Evolutionary conservation across 495 filamentous ascomycete species (phyloP), one percentile per base, ranked within the genome.

Genomic region (Podospora conica): DNA sequence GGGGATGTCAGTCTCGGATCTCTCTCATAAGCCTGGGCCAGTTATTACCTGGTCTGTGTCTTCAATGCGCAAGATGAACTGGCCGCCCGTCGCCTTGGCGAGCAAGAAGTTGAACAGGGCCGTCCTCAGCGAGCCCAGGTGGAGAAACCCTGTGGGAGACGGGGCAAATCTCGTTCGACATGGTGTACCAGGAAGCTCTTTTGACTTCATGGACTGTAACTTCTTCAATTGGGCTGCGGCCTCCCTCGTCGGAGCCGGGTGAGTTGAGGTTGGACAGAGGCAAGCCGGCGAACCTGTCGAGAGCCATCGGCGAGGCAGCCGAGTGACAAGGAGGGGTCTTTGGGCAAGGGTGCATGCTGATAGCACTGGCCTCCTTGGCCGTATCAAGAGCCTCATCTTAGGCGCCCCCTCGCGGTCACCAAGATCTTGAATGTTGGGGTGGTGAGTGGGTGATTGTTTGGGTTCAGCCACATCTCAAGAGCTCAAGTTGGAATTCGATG

Each of bases 91-190:
- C 9, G 87, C 83, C 74, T 88, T 93, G 12, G 95, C 95, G 29
- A 94, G 82, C 2, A 98, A 81, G 66, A 92, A 98, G 73, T 95
- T 98, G 82, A 88, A 98, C 21, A 98, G 75, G 0, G 96, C 96
- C 1, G 95, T 98, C 66, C 95, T 83, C 60, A 98, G 76, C 10
- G 91, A 95, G 31, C 95, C 95, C 33, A 98, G 83, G 77, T 98
- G 95, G 20, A 98, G 82, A 75, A 92, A 91, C 20, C 95, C 95
- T 9, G 95, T 98, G 3, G 95, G 95, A 3, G 94, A 97, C 18
- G 95, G 95, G 1, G 95, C 95, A 78, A 98, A 98, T 56, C 95
- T 89, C 24, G 95, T 97, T 65, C 95, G 84, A 27, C 90, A 92
- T 55, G 95, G 92, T 0, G 69, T 73, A 9, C 82, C 75, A 58